Conservation (phyloP, 371 early-diverging fungal genomes). For the Cokeromyces recurvatus region DNA sequence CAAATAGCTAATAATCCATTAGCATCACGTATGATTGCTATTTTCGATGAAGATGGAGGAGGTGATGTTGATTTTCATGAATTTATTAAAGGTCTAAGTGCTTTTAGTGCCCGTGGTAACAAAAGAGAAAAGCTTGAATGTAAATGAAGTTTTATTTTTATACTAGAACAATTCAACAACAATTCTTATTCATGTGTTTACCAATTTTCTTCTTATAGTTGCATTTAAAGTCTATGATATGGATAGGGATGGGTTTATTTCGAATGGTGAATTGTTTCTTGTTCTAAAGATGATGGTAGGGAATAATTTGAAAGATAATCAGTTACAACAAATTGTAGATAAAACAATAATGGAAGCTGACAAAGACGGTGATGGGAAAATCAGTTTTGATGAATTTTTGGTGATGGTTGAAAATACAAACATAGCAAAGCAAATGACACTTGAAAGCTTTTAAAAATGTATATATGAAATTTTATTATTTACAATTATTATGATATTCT, state of each 20-base stretch:
- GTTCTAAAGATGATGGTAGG: slow-evolving; percentile 99
- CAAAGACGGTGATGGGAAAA: slow-evolving; percentile 88
- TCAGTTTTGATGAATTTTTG: slow-evolving; percentile 94
- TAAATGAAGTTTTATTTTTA: slow-evolving; percentile 46
- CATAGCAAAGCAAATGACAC: slow-evolving; percentile 92
- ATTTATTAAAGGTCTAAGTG: slow-evolving; percentile 90
- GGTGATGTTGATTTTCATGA: slow-evolving; percentile 98
- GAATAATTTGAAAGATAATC: slow-evolving; percentile 88
- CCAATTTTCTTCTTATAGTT: slow-evolving; percentile 56
- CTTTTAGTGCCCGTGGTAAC: slow-evolving; percentile 90
- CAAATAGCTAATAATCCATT: slow-evolving; percentile 96
- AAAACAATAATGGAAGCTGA: slow-evolving; percentile 99
- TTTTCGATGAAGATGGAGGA: slow-evolving; percentile 95
- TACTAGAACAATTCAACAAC: too few relatives aligned
- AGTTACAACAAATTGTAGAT: slow-evolving; percentile 98
- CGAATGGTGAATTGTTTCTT: slow-evolving; percentile 95
- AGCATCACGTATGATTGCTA: slow-evolving; percentile 90
- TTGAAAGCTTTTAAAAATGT: slow-evolving; percentile 58
- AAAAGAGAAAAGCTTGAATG: slow-evolving; percentile 90
- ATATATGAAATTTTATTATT: slow-evolving; percentile 5
- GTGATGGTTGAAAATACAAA: slow-evolving; percentile 90
- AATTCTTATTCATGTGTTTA: too few relatives aligned
- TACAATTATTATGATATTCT: slow-evolving; percentile 14
- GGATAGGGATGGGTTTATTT: slow-evolving; percentile 96
- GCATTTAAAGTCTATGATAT: slow-evolving; percentile 99